Percentiles rank a stretch among this genome's conserved stretches.
These are phyloP conservation scores for Crepidotus variabilis DNA, from an alignment of 768 basidiomycete species.

Conservation along the genomic window DNA sequence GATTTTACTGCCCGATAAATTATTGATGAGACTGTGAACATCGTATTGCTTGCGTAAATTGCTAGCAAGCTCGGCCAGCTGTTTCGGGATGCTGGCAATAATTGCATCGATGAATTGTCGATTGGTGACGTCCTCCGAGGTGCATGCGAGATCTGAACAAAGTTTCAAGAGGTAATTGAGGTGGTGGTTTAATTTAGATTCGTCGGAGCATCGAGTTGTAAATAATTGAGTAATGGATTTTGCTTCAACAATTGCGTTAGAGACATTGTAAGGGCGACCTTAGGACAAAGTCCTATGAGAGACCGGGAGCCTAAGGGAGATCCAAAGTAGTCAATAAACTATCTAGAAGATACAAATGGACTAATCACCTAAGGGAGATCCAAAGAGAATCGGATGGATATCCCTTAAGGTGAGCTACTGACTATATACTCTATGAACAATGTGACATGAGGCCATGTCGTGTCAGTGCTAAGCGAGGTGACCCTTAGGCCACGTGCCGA, in stretches of 20 bases:
- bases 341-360: no score
- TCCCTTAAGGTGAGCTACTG: no score
- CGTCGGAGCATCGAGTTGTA: neutral
- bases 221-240: neutral
- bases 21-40: neutral
- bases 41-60: neutral
- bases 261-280: no score
- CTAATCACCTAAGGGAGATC: no score
- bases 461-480: no score
- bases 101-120: neutral
- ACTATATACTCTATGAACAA: no score
- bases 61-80: neutral
- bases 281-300: no score
- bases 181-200: neutral
- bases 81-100: neutral
- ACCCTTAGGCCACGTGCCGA: no score
- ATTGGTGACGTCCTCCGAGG: neutral
- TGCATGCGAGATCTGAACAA: neutral
- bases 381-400: no score
- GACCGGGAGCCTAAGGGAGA: no score
- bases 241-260: neutral
- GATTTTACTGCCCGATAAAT: neutral
- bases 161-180: neutral
- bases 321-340: no score
- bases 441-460: no score